Evolutionary conservation across 169 alveolate genomes (phyloP).

Genomic region (Sarcocystis neurona): DNA sequence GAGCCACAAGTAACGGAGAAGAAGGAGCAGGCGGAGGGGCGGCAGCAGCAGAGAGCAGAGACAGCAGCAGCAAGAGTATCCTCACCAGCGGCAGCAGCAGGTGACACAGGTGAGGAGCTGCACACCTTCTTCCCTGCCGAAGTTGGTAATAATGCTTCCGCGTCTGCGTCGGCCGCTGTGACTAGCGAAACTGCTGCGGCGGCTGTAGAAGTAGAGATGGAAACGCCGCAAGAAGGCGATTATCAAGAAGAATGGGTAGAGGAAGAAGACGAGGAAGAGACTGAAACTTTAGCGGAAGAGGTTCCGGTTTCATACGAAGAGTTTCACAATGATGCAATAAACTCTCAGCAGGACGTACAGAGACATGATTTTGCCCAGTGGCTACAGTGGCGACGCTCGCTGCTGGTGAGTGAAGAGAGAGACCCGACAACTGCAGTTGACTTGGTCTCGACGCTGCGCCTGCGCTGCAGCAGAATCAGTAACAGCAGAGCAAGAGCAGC

Average conservation of each 20-base stretch:
- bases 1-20: no score
- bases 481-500: not conserved
- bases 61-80: not conserved
- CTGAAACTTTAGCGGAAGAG: not conserved
- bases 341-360: slow-evolving; percentile 31
- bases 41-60: not conserved
- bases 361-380: slow-evolving; percentile 55
- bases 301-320: slow-evolving; percentile 6
- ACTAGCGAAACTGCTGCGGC: no score
- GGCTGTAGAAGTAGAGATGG: slow-evolving; percentile 1
- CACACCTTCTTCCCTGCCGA: slow-evolving; percentile 33
- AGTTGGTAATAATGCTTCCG: not conserved
- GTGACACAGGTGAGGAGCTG: not conserved
- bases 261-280: not conserved
- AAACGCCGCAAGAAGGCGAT: not conserved
- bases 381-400: slow-evolving; percentile 20
- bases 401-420: no score
- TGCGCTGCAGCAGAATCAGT: not conserved
- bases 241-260: no score
- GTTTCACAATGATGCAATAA: slow-evolving; percentile 61
- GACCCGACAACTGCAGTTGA: slow-evolving; percentile 6
- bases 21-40: not conserved
- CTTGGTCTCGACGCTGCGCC: slow-evolving; percentile 19
- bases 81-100: not conserved
- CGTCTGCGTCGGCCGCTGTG: not conserved